Evolutionary conservation across 441 rosid species (phyloP).

Genomic region (Croton setiger): DNA sequence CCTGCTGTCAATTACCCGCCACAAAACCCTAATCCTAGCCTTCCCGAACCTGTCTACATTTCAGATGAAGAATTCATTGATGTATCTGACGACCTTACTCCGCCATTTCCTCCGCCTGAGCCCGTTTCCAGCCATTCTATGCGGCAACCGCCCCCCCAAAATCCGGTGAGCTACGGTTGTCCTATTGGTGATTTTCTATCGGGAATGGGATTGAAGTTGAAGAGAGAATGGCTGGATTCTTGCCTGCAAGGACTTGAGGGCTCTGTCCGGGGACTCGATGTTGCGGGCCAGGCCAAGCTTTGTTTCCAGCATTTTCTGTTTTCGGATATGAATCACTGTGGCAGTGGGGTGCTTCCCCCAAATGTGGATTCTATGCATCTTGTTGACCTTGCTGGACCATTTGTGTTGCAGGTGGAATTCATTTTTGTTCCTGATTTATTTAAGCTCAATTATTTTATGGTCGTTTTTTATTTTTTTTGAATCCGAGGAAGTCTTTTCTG

Average conservation of each 20-base stretch:
- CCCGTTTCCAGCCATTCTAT: constrained; percentile 12
- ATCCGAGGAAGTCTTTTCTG: neutral
- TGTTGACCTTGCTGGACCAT: constrained; percentile 84
- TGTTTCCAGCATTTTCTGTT: constrained; percentile 71
- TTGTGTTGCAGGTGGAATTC: constrained; percentile 64
- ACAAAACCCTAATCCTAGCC: constrained; percentile 32
- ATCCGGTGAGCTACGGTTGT: constrained; percentile 32
- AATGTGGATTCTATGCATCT: constrained; percentile 65
- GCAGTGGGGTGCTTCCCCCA: constrained; percentile 74
- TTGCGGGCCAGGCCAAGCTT: constrained; percentile 54
- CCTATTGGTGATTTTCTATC: constrained; percentile 44
- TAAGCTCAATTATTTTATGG: neutral
- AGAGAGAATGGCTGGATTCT: constrained; percentile 62
- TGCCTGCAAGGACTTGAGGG: constrained; percentile 44
- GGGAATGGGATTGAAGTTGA: constrained; percentile 61
- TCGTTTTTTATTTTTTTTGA: neutral
- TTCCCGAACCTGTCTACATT: constrained; percentile 31
- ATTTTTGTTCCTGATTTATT: neutral
- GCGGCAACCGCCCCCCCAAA: constrained; percentile 12
- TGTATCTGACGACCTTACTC: constrained; percentile 39
- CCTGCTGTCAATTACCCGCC: constrained; percentile 24
- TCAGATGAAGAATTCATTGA: constrained; percentile 62
- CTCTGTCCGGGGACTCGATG: constrained; percentile 47
- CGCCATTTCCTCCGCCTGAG: constrained; percentile 36
- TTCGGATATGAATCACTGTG: constrained; percentile 76